Evolutionary conservation across 495 filamentous ascomycete species (phyloP), one percentile per base, ranked within the genome.

Genomic region (Penicillium goetzii): DNA sequence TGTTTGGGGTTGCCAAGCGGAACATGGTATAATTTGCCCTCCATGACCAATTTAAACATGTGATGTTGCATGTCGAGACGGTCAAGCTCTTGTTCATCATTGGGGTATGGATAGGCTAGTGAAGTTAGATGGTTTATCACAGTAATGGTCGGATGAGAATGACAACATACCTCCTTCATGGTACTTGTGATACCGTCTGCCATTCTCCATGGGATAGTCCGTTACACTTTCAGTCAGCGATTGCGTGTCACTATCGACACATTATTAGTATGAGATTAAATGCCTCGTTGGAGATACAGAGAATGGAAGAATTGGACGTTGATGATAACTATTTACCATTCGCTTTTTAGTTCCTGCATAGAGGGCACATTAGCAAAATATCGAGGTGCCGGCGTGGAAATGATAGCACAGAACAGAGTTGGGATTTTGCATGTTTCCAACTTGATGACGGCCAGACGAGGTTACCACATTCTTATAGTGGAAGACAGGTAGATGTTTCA

Each of bases 51-150:
- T 58, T 84, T 86, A 66, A 86, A 73, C 68, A 89, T 79, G 57
- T 86, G 81, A 62, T 89, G 83, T 67, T 90, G 88, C 62, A 86
- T 73, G 38, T 90, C 86, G 21, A 85, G 70, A 30, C 83, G 80
- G 65, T 84, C 82, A 15, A 83, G 69, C 61, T 85, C 83, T 63
- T 76, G 74, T 65, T 86, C 83, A 68, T 87, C 85, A 60, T 87
- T 86, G 14, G 84, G 85, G 51, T 84, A 79, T n/a, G 80, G 65
- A 64, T 87, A 87, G 53, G 77, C 81, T 79, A 60, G 45, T 12
- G 8, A 12, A 54, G 65, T 74, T 32, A 71, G 69, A 62, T 25
- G 47, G 10, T 50, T 19, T 30, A 7, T 38, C 21, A 12, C 15
- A 58, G 12, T 30, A 4, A 15, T 47, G 12, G 9, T 17, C 10